Conservation (phyloP, 176 grass and related monocot species). For the Ensete ventricosum region DNA sequence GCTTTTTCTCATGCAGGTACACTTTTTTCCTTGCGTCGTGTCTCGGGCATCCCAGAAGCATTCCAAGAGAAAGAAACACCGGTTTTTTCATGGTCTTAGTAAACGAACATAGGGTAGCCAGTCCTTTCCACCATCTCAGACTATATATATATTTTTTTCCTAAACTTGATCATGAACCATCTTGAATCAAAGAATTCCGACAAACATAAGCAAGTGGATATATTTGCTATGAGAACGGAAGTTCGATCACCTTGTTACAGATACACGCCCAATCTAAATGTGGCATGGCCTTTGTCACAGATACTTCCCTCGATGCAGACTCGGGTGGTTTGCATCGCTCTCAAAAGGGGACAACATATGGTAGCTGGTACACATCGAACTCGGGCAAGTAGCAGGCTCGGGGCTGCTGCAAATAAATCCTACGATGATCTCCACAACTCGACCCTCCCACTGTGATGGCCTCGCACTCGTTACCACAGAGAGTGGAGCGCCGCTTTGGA, state of each 20-base stretch:
- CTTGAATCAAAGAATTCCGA: too few species aligned
- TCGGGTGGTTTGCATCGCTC: too few species aligned
- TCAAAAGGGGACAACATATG: conserved; percentile 30
- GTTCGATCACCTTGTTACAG: too few species aligned
- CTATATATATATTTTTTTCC: too few species aligned
- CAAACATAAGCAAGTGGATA: too few species aligned
- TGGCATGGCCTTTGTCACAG: too few species aligned
- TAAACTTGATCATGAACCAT: too few species aligned
- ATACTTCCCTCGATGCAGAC: too few species aligned
- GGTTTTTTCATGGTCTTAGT: conserved; percentile 85
- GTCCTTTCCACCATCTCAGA: too few species aligned
- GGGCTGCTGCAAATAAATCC: neutral
- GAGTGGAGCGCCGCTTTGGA: neutral
- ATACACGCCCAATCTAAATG: neutral
- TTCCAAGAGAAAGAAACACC: conserved; percentile 74
- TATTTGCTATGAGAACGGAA: too few species aligned
- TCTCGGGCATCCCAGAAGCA: conserved; percentile 52
- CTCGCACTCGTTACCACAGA: neutral
- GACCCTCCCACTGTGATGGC: neutral
- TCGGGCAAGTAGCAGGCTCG: conserved; percentile 19
- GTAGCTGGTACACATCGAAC: conserved; percentile 24
- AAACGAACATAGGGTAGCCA: conserved; percentile 22
- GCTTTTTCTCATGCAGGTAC: conserved; percentile 35
- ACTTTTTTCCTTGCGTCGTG: conserved; percentile 42
- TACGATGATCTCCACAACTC: neutral